These are phyloP conservation scores for Fagopyrum tataricum DNA, from an alignment of 148 eudicot species.

Conservation along the genomic window DNA sequence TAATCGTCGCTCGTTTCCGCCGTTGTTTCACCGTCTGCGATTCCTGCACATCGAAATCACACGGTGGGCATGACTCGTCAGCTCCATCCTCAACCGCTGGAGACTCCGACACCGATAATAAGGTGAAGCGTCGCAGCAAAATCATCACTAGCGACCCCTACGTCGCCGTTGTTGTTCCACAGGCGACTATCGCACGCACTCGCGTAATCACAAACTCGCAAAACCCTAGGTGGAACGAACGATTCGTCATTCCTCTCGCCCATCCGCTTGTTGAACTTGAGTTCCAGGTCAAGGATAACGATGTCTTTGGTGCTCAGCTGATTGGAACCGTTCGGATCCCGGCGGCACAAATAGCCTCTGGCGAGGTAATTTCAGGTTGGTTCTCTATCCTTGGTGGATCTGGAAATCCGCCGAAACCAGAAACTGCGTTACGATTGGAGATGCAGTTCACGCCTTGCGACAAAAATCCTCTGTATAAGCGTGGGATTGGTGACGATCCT, in stretches of 20 bases:
- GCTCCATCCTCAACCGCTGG: not conserved
- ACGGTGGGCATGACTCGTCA: not conserved
- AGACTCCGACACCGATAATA: constrained; percentile 9
- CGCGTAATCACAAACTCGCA: constrained; percentile 62
- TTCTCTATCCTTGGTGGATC: constrained; percentile 28
- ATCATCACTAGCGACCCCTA: constrained; percentile 92
- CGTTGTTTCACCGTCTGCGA: constrained; percentile 8
- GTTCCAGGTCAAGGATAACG: constrained; percentile 73
- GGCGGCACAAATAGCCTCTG: constrained; percentile 34
- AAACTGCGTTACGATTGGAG: constrained; percentile 30
- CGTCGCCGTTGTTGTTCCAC: constrained; percentile 60
- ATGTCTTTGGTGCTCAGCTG: constrained; percentile 61
- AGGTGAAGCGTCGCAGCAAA: constrained; percentile 29
- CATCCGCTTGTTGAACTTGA: constrained; percentile 48
- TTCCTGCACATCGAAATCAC: not conserved
- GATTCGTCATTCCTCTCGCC: constrained; percentile 49
- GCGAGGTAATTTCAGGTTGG: constrained; percentile 42
- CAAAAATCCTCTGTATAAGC: constrained; percentile 26
- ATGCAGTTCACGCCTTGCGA: constrained; percentile 46
- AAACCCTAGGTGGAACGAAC: constrained; percentile 61
- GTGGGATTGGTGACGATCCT: constrained; percentile 39
- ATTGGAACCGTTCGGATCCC: constrained; percentile 53
- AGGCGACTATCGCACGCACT: constrained; percentile 70
- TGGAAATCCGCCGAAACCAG: constrained; percentile 50
- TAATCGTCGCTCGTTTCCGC: constrained; percentile 49